Base-by-base conservation (phyloP, 2,329 filamentous ascomycete species). In the Incumbomyces lentus region DNA sequence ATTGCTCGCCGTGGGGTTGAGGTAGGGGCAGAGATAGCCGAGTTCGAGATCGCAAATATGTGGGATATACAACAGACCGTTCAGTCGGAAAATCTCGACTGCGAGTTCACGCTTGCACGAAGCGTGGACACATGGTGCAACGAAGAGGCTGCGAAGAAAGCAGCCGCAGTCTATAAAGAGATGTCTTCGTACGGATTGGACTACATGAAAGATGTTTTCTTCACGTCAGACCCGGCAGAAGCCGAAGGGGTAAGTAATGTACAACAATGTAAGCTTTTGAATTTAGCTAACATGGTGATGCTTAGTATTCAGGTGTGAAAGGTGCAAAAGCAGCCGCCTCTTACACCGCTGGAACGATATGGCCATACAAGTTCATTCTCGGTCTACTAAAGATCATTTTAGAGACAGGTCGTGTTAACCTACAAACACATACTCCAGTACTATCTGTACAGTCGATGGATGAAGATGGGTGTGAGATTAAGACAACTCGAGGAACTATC, bases 301-400 rank as follows among this genome's bases (percentile, higher is more conserved):
- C 66, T 5, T 6, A 48, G 48, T 4, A 52, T 67, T 65, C 64
- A 0, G 60, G 64, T 0, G 64, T 69, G 11, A 67, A 65, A 44
- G 62, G 58, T 8, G 64, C 66, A 0, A 48, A 52, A 16, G 60
- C 59, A 2, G 63, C 60, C 32, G 63, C 66, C 26, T 53, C 56
- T 1, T 64, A 59, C 40, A 59, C 57, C 0, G 58, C 64, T 2
- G 62, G 53, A 1, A 59, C 60, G 30, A 52, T 66, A 12, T 67
- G 63, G 63, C 87, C 87, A 0, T 94, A 93, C 64, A 93, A 92
- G 65, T 75, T 93, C 14, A 80, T 94, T 1, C 70, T 79, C 1
- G 67, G 88, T 26, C 4, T 26, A 4, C 22, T 26, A 4, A 26
- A 26, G 22, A 8, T 26, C 8, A 26, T 26, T 8, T 8, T 26